These are phyloP conservation scores for Brassica balearica DNA, from an alignment of 441 rosid species.

Conservation along the genomic window DNA sequence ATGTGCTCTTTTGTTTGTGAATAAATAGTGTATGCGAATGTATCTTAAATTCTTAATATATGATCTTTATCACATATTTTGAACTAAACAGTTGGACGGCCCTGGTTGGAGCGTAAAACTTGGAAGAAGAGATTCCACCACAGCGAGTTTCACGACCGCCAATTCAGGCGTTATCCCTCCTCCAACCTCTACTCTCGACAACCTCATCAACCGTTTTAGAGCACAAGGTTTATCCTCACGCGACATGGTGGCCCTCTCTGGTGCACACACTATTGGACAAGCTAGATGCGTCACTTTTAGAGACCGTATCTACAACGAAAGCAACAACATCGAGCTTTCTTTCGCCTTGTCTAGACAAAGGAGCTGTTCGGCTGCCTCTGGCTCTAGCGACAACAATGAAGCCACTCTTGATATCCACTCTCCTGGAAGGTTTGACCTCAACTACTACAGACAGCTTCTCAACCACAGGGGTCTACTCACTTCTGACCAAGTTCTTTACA, in stretches of 20 bases:
- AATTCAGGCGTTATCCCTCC: conserved; percentile 72
- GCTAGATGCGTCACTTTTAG: conserved; percentile 54
- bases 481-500: conserved; percentile 75
- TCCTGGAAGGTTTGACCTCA: conserved; percentile 62
- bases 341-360: conserved; percentile 55
- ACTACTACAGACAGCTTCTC: conserved; percentile 68
- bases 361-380: conserved; percentile 62
- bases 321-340: conserved; percentile 60
- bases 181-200: conserved; percentile 56
- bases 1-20: neutral
- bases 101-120: conserved; percentile 75
- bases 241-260: conserved; percentile 82
- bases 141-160: conserved; percentile 66
- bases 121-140: conserved; percentile 76
- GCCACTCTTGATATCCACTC: conserved; percentile 71
- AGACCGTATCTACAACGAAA: conserved; percentile 56
- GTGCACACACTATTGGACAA: conserved; percentile 61
- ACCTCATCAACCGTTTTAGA: conserved; percentile 60
- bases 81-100: conserved; percentile 64
- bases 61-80: neutral
- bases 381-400: conserved; percentile 68
- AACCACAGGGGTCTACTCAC: conserved; percentile 63
- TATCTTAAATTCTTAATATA: neutral
- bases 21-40: neutral
- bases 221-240: conserved; percentile 64